Base-by-base conservation (phyloP, 371 early-diverging fungal genomes). In the Dichotomocladium elegans region DNA sequence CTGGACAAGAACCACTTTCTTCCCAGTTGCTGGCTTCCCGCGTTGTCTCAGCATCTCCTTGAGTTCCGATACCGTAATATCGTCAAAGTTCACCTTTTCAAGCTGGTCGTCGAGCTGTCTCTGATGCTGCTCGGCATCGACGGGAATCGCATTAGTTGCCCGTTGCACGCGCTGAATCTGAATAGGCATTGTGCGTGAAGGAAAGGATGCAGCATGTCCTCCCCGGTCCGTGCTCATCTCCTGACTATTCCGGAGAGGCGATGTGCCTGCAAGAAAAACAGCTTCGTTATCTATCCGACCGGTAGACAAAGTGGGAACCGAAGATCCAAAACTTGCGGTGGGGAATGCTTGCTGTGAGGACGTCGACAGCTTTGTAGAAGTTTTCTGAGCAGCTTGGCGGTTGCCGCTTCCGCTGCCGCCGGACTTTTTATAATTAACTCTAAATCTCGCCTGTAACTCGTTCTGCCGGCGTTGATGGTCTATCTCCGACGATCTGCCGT, bases 51-150 rank as follows among this genome's bases (percentile, higher is more conserved):
- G 55, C 78, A 87, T 80, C 22, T 90, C 89, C 56, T 90, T 90
- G 27, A 90, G 66, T 61, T 88, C 88, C 6, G 82, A 66, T 0
- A 90, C 90, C 0, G 90, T 90, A 27, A 90, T 81, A 61, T 90
- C 90, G 19, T 87, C 81, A 59, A 88, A 88, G 46, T 90, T 77
- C 10, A 84, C 80, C 26, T 73, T 77, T 14, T 73, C 77, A 44
- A 90, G 72, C 31, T 81, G 82, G 30, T 82, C 82, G 55, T 90
- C 86, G 33, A 87, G 53, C 41, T 66, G 59, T n/a, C 66, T 68
- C 28, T 80, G 78, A 50, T 77, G 76, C 51, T 80, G 68, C 53
- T 77, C 79, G 15, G 76, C 72, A 34, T 77, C 74, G 9, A 76
- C 35, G 6, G 67, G 63, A n/a, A 47, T 37, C 2, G 37, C 10